Evolutionary conservation across 2,329 filamentous ascomycete genomes (phyloP).

Genomic region (Lachnum nothofagi): DNA sequence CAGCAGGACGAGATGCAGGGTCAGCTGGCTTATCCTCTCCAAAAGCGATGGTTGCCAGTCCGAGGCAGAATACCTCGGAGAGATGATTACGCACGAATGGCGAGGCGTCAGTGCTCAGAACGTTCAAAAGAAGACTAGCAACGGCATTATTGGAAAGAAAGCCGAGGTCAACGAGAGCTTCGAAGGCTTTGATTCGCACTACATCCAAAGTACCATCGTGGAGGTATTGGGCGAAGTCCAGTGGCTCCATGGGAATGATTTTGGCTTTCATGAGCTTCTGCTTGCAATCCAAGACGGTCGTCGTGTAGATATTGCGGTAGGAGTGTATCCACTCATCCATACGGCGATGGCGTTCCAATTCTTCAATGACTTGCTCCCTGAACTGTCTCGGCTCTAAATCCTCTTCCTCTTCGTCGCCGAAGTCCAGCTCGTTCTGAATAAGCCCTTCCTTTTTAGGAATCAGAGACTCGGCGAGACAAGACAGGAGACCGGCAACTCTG

Average conservation of each 20-base stretch:
- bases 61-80: constrained; percentile 54
- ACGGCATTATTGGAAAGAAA: constrained; percentile 51
- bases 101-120: constrained; percentile 57
- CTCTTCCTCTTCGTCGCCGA: constrained; percentile 38
- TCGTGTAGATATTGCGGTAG: constrained; percentile 63
- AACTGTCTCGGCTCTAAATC: constrained; percentile 37
- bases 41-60: constrained; percentile 59
- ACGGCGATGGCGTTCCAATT: constrained; percentile 61
- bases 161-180: constrained; percentile 59
- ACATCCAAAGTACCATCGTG: constrained; percentile 59
- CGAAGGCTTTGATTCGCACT: constrained; percentile 62
- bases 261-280: constrained; percentile 59
- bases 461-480: constrained; percentile 53
- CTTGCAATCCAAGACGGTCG: constrained; percentile 57
- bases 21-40: constrained; percentile 45
- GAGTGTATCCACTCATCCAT: constrained; percentile 66
- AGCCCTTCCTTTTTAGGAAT: constrained; percentile 38
- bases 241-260: constrained; percentile 49
- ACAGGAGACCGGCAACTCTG: constrained; percentile 79
- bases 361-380: constrained; percentile 47
- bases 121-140: constrained; percentile 52
- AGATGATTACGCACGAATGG: constrained; percentile 57
- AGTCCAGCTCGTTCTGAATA: constrained; percentile 40
- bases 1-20: constrained; percentile 15
- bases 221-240: constrained; percentile 59